phyloP scores from a whole-genome alignment of 768 basidiomycete genomes.

The Hygrophorus pudorinus region DNA sequence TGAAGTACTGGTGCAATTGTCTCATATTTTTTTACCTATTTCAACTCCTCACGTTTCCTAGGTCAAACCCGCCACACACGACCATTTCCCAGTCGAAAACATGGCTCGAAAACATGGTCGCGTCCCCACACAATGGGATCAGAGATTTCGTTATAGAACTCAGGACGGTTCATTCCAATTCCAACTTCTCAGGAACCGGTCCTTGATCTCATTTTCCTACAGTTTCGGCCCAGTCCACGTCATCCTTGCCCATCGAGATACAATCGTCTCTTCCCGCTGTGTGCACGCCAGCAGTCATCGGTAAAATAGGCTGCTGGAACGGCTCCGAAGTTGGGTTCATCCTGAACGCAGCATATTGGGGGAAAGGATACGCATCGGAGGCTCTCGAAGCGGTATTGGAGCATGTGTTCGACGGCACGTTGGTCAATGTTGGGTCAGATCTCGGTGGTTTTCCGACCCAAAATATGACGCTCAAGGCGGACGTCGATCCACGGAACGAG shows the following conservation, averaged over 20 bases:
- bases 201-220: no score
- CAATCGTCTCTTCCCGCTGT: slow-evolving; percentile 1
- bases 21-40: no score
- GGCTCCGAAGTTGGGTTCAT: slow-evolving; percentile 16
- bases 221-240: no score
- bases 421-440: no score
- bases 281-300: no score
- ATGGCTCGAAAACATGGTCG: slow-evolving; percentile 14
- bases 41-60: neutral
- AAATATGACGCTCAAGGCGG: slow-evolving; percentile 9
- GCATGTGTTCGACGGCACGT: neutral
- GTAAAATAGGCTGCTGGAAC: slow-evolving; percentile 15
- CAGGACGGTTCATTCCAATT: neutral
- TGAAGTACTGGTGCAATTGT: no score
- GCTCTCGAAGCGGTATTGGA: slow-evolving; percentile 14
- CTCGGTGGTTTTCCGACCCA: slow-evolving; percentile 6
- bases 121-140: slow-evolving; percentile 13
- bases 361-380: slow-evolving; percentile 17
- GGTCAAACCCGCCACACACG: slow-evolving; percentile 13
- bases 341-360: slow-evolving; percentile 14
- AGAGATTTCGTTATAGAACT: slow-evolving; percentile 15
- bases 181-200: neutral
- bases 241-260: neutral
- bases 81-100: slow-evolving; percentile 9
- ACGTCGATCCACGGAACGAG: slow-evolving; percentile 17